Conservation (phyloP, 2,329 filamentous ascomycete genomes). For the Colletotrichum siamense region DNA sequence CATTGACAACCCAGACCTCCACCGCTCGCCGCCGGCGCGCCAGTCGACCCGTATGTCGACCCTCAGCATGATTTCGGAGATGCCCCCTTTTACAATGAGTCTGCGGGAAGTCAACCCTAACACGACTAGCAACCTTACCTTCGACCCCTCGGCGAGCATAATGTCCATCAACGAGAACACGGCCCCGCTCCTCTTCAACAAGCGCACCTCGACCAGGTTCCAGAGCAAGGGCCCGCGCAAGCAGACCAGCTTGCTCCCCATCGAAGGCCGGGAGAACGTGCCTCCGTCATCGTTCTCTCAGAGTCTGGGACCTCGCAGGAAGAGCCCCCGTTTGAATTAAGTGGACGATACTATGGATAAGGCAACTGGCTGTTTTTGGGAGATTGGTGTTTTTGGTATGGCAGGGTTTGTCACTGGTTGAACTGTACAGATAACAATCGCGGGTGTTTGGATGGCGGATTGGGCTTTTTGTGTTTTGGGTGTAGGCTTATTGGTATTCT, state of each 20-base stretch:
- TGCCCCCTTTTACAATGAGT: conserved; percentile 43
- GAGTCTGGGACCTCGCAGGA: conserved; percentile 51
- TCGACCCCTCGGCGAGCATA: conserved; percentile 49
- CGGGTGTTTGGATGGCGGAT: neutral
- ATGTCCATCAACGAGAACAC: conserved; percentile 48
- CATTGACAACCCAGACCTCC: conserved; percentile 28
- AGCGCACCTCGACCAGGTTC: conserved; percentile 44
- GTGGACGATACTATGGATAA: neutral
- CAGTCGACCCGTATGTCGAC: conserved; percentile 18
- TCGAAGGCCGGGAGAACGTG: conserved; percentile 59
- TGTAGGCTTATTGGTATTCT: conserved; percentile 22
- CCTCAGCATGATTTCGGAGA: conserved; percentile 22
- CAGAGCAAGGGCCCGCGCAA: conserved; percentile 37
- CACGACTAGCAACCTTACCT: conserved; percentile 44
- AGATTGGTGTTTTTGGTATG: neutral
- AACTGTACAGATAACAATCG: conserved; percentile 3
- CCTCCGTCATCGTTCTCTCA: conserved; percentile 50
- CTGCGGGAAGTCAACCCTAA: conserved; percentile 61
- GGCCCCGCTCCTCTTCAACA: conserved; percentile 47
- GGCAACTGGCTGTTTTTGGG: neutral
- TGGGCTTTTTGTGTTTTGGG: neutral
- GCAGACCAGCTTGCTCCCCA: conserved; percentile 33
- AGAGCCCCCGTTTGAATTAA: conserved; percentile 57
- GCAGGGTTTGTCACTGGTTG: neutral
- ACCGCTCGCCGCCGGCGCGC: conserved; percentile 11